phyloP scores from a whole-genome alignment of 139 green algal species.

The Asterochloris erici region DNA sequence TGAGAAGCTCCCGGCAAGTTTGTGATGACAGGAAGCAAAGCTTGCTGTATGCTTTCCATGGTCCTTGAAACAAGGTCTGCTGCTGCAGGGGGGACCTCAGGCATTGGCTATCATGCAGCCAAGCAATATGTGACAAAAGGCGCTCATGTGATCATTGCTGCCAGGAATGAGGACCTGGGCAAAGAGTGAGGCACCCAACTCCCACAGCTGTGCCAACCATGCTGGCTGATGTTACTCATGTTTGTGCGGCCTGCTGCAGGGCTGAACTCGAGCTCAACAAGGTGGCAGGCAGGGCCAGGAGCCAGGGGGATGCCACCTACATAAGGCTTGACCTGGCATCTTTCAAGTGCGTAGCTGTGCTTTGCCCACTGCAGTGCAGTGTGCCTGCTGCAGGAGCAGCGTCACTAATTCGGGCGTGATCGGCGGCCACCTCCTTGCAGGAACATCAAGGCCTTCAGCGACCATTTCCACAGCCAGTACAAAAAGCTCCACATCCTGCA shows the following conservation, averaged over 20 bases:
- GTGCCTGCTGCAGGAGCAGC: neutral
- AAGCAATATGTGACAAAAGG: neutral
- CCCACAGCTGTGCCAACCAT: neutral
- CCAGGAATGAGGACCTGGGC: neutral
- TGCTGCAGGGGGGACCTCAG: neutral
- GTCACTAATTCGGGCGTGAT: neutral
- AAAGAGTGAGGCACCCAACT: neutral
- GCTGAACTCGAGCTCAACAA: conserved; percentile 9
- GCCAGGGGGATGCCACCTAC: conserved; percentile 22
- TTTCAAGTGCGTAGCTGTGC: neutral
- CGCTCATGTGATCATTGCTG: conserved; percentile 8
- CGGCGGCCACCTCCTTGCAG: neutral
- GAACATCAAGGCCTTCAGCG: conserved; percentile 28
- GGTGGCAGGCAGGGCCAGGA: conserved; percentile 5
- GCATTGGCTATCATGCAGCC: conserved; percentile 9
- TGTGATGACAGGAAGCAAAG: no score
- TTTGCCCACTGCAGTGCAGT: neutral
- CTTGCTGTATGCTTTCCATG: no score
- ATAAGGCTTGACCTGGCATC: conserved; percentile 34
- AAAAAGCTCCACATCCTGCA: conserved; percentile 29
- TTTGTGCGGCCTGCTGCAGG: neutral
- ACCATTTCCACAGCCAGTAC: conserved; percentile 17
- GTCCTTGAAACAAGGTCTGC: neutral
- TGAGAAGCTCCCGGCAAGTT: no score
- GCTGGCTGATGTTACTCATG: neutral